Percentiles rank a stretch among this genome's conserved stretches.
These are phyloP conservation scores for Aureobasidium sp. DNA, from an alignment of 2,329 filamentous ascomycete species.

Conservation along the genomic window DNA sequence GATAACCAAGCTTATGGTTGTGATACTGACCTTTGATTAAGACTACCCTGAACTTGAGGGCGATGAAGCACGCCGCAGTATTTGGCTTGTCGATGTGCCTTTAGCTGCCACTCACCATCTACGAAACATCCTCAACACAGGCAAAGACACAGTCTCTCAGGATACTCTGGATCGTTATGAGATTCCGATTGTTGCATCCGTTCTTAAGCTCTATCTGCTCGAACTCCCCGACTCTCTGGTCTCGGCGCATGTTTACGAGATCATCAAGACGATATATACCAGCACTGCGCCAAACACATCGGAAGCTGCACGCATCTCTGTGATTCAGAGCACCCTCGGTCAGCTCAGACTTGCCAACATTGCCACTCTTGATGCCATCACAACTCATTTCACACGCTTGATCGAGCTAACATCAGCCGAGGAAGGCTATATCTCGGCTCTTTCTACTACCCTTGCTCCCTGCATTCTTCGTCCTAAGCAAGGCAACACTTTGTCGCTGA, in stretches of 20 bases:
- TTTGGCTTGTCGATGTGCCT: constrained; percentile 92
- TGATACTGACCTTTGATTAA: no score
- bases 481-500: constrained; percentile 87
- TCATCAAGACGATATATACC: constrained; percentile 93
- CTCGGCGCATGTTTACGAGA: constrained; percentile 96
- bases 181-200: constrained; percentile 85
- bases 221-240: constrained; percentile 97
- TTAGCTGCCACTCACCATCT: constrained; percentile 78
- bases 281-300: constrained; percentile 69
- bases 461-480: constrained; percentile 81
- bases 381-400: constrained; percentile 94
- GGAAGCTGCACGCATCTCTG: constrained; percentile 73
- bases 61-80: constrained; percentile 81
- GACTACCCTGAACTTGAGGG: constrained; percentile 97
- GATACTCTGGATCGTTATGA: constrained; percentile 83
- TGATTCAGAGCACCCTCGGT: constrained; percentile 90
- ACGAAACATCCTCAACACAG: constrained; percentile 76
- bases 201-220: constrained; percentile 88
- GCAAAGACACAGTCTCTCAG: constrained; percentile 62
- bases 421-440: constrained; percentile 68
- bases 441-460: constrained; percentile 70
- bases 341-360: constrained; percentile 95
- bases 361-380: constrained; percentile 94
- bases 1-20: no score
- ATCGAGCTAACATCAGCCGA: constrained; percentile 96